These are phyloP conservation scores for Eucommia ulmoides DNA, from an alignment of 257 asterid genomes.

Conservation along the genomic window DNA sequence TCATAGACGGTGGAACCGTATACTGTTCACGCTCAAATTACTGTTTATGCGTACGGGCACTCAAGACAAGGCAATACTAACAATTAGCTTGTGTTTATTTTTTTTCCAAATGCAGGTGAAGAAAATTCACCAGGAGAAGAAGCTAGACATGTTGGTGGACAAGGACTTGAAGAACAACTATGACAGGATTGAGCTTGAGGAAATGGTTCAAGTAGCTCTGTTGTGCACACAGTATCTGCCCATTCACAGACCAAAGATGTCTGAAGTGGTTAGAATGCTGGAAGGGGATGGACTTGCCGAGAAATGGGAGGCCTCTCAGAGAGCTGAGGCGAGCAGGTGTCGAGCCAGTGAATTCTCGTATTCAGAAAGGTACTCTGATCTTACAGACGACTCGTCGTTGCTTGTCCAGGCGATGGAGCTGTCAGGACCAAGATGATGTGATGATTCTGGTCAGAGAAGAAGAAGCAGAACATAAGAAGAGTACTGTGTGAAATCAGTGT, in stretches of 20 bases:
- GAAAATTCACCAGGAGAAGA: conserved; percentile 21
- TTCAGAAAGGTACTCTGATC: conserved; percentile 13
- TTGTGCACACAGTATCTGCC: conserved; percentile 24
- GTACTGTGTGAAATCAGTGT: no score
- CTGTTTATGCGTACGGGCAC: no score
- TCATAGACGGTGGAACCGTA: no score
- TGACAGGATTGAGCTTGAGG: conserved; percentile 20
- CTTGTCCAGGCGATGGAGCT: conserved; percentile 16
- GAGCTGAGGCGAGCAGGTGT: conserved; percentile 11
- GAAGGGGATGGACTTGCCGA: conserved; percentile 24
- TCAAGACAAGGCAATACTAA: no score
- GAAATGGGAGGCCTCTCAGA: conserved; percentile 21
- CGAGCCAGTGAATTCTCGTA: background rate
- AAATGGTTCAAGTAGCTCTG: conserved; percentile 26
- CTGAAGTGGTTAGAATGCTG: conserved; percentile 26
- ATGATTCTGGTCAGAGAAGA: no score
- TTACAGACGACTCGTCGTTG: conserved; percentile 13
- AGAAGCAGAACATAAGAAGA: no score
- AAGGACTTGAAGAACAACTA: conserved; percentile 13
- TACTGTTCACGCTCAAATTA: no score
- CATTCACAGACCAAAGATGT: conserved; percentile 22
- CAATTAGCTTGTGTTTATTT: no score
- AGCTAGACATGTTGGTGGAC: conserved; percentile 19
- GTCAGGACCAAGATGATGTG: conserved; percentile 22
- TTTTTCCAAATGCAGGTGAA: conserved; percentile 20